These are phyloP conservation scores for Penicillium parvum DNA, from an alignment of 495 filamentous ascomycete genomes.

Conservation along the genomic window DNA sequence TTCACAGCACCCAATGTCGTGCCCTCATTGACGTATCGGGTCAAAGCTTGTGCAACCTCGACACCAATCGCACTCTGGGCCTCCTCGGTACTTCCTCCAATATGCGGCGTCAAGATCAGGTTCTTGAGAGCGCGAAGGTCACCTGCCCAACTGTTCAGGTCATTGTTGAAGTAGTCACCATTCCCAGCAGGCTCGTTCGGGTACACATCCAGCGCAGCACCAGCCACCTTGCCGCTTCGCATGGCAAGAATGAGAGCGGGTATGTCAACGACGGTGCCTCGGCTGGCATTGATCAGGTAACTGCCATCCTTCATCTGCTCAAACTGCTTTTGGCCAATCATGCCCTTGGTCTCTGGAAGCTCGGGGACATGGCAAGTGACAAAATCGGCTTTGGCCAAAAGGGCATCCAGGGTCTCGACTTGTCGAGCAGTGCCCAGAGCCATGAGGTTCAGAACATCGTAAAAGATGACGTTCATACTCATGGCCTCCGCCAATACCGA, in stretches of 20 bases:
- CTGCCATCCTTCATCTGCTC: conserved; percentile 86
- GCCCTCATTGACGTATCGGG: conserved; percentile 90
- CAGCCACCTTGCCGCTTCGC: conserved; percentile 83
- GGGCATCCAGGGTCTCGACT: conserved; percentile 67
- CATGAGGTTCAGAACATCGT: conserved; percentile 91
- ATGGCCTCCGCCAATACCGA: conserved; percentile 95
- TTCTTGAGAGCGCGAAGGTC: conserved; percentile 85
- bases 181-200: conserved; percentile 91
- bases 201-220: conserved; percentile 94
- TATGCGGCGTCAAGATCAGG: conserved; percentile 92
- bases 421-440: conserved; percentile 82
- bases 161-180: conserved; percentile 85
- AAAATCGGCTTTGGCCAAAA: conserved; percentile 82
- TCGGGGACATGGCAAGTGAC: conserved; percentile 94
- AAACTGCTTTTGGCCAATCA: conserved; percentile 76
- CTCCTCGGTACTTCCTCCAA: conserved; percentile 96
- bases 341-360: conserved; percentile 80
- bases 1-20: conserved; percentile 89
- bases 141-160: conserved; percentile 81
- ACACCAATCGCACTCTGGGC: conserved; percentile 94
- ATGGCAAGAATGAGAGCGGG: conserved; percentile 86
- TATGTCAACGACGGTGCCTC: conserved; percentile 91
- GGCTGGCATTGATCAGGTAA: conserved; percentile 93
- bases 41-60: conserved; percentile 82
- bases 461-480: conserved; percentile 96